A percentile compares a stretch with the other conserved stretches of the same genome.
phyloP scores from a whole-genome alignment of 2,329 filamentous ascomycete species.

The Paecilomyces fulvus region DNA sequence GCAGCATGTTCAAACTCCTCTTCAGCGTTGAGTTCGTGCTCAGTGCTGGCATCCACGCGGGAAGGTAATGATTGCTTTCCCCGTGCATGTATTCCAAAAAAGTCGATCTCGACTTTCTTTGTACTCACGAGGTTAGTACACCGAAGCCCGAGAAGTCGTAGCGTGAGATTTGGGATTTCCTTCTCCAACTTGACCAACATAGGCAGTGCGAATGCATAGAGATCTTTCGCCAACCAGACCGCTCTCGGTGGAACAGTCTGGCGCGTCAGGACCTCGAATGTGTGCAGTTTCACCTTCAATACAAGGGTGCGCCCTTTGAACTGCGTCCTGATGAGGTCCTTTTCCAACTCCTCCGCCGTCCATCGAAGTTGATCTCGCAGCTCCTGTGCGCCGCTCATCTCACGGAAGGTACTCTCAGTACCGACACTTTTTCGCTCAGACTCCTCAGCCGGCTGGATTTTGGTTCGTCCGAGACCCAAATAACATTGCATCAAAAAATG shows the following conservation, averaged over 20 bases:
- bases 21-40: slow-evolving; percentile 63
- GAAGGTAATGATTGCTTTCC: slow-evolving; percentile 13
- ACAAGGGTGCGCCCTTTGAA: slow-evolving; percentile 88
- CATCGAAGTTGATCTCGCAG: slow-evolving; percentile 69
- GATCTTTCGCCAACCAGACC: slow-evolving; percentile 64
- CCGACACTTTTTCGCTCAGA: slow-evolving; percentile 90
- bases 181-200: slow-evolving; percentile 79
- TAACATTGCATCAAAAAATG: slow-evolving; percentile 78
- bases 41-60: slow-evolving; percentile 19
- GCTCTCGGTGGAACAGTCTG: slow-evolving; percentile 69
- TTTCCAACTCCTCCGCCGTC: slow-evolving; percentile 78
- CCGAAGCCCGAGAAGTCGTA: slow-evolving; percentile 80
- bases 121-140: slow-evolving; percentile 82
- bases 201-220: slow-evolving; percentile 72
- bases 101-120: slow-evolving; percentile 70
- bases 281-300: slow-evolving; percentile 88
- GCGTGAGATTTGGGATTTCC: slow-evolving; percentile 67
- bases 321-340: slow-evolving; percentile 68
- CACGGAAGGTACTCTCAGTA: slow-evolving; percentile 83
- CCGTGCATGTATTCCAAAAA: slow-evolving; percentile 54
- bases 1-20: slow-evolving; percentile 57
- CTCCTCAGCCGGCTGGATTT: slow-evolving; percentile 76
- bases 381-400: slow-evolving; percentile 60
- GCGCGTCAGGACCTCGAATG: slow-evolving; percentile 81
- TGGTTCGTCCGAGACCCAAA: slow-evolving; percentile 77